These are phyloP conservation scores for Salix purpurea DNA, from an alignment of 345 rosid species.

Conservation along the genomic window DNA sequence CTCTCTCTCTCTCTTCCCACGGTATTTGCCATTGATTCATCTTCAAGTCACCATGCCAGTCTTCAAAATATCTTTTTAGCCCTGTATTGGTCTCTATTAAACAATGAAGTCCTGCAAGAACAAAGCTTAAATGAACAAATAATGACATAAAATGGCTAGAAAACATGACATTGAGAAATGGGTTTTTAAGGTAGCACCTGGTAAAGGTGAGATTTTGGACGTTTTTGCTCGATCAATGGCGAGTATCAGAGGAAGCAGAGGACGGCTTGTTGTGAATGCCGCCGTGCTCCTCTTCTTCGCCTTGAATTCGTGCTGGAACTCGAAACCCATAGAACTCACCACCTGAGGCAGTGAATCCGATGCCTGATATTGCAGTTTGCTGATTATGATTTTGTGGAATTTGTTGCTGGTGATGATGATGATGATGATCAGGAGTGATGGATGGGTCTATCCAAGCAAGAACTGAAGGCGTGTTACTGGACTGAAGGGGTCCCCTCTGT, in stretches of 20 bases:
- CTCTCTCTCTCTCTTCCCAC: constrained; percentile 38
- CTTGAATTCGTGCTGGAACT: constrained; percentile 88
- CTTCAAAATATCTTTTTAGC: constrained; percentile 16
- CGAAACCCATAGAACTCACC: constrained; percentile 72
- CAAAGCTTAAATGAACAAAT: not conserved
- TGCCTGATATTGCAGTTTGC: constrained; percentile 44
- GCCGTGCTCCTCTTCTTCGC: constrained; percentile 77
- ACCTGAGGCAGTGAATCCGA: constrained; percentile 44
- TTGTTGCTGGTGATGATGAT: constrained; percentile 26
- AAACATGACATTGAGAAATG: not conserved
- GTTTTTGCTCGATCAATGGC: constrained; percentile 47
- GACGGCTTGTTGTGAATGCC: constrained; percentile 68
- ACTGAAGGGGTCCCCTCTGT: constrained; percentile 99
- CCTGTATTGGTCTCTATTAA: constrained; percentile 5
- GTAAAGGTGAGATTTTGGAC: constrained; percentile 24
- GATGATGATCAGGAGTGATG: constrained; percentile 40
- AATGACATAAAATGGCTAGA: not conserved
- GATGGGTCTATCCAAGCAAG: constrained; percentile 82
- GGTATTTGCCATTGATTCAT: constrained; percentile 45
- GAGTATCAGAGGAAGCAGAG: constrained; percentile 79
- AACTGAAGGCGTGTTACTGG: constrained; percentile 72
- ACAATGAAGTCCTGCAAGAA: constrained; percentile 22
- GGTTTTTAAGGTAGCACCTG: constrained; percentile 33
- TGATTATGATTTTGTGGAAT: constrained; percentile 36
- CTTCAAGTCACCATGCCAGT: constrained; percentile 13